Evolutionary conservation across 78 protist genomes (phyloP).

Genomic region (Emiliania huxleyi): DNA sequence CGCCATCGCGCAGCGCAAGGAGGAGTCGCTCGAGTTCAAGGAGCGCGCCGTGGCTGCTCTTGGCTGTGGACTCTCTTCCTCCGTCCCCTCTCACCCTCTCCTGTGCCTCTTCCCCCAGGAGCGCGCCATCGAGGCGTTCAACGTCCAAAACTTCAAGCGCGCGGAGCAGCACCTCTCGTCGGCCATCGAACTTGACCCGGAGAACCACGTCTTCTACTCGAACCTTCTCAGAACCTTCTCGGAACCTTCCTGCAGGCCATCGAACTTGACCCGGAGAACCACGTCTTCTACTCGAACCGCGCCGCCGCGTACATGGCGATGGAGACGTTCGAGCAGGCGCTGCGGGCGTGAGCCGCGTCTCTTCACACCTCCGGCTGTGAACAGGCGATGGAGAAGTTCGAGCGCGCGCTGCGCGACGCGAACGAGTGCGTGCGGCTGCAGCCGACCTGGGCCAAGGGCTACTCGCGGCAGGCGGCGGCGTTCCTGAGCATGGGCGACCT

Average conservation of each 20-base stretch:
- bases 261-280: not conserved
- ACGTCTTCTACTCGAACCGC: too few relatives aligned
- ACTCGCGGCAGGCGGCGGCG: conserved; percentile 6
- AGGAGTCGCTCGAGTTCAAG: conserved; percentile 13
- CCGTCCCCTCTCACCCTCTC: too few relatives aligned
- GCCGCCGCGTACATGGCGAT: conserved; percentile 14
- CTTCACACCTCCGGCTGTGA: too few relatives aligned
- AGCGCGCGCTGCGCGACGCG: not conserved
- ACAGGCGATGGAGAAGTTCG: conserved; percentile 15
- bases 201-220: not conserved
- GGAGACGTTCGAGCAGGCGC: too few relatives aligned
- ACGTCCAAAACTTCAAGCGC: not conserved
- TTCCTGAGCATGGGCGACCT: not conserved
- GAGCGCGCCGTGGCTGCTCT: too few relatives aligned
- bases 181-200: not conserved
- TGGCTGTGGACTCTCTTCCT: too few relatives aligned
- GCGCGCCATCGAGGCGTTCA: conserved; percentile 9
- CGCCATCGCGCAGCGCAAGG: not conserved
- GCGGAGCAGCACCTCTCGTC: not conserved
- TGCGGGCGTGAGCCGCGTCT: too few relatives aligned
- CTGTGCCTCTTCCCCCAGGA: too few relatives aligned
- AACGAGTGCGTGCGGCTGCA: conserved; percentile 4
- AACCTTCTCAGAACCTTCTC: too few relatives aligned
- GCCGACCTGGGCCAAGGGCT: conserved; percentile 11
- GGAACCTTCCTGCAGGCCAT: not conserved